Percentiles rank a stretch among this genome's conserved stretches.
Conservation (phyloP, 352 stramenopile species). For the Phytophthora palmivora region DNA sequence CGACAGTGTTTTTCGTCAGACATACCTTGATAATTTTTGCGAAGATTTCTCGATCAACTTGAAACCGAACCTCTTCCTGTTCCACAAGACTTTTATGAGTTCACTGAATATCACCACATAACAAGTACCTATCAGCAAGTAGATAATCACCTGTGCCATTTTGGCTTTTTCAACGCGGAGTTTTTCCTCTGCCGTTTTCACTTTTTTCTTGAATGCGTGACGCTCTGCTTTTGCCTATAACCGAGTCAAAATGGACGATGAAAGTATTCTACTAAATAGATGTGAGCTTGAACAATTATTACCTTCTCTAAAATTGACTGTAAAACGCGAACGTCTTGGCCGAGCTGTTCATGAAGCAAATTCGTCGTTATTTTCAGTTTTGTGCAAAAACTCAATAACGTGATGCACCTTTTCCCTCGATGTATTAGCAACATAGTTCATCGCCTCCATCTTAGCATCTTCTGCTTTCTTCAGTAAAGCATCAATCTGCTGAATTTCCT, state of each 20-base stretch:
- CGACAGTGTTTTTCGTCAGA: background rate
- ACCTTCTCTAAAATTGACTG: constrained; percentile 83
- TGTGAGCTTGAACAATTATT: background rate
- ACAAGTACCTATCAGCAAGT: no score
- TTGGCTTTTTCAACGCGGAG: constrained; percentile 62
- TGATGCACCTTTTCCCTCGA: constrained; percentile 74
- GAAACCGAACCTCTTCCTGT: constrained; percentile 79
- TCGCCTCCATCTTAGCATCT: constrained; percentile 76
- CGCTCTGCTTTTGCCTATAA: constrained; percentile 76
- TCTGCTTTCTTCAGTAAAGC: constrained; percentile 80
- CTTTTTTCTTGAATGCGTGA: constrained; percentile 85
- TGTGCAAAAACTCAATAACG: background rate
- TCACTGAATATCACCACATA: no score
- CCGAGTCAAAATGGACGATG: background rate
- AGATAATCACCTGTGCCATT: constrained; percentile 75
- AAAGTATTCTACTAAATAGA: background rate
- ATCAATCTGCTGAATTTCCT: constrained; percentile 76
- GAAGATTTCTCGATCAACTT: constrained; percentile 87
- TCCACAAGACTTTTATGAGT: background rate
- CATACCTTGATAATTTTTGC: constrained; percentile 81
- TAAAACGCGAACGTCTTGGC: constrained; percentile 74
- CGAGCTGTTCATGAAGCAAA: constrained; percentile 47
- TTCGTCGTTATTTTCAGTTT: no score
- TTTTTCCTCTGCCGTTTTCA: constrained; percentile 69
- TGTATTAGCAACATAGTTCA: constrained; percentile 76